A percentile compares a stretch with the other conserved stretches of the same genome.
Conservation (phyloP, 2,329 filamentous ascomycete species). For the Arthrobotrys iridis region DNA sequence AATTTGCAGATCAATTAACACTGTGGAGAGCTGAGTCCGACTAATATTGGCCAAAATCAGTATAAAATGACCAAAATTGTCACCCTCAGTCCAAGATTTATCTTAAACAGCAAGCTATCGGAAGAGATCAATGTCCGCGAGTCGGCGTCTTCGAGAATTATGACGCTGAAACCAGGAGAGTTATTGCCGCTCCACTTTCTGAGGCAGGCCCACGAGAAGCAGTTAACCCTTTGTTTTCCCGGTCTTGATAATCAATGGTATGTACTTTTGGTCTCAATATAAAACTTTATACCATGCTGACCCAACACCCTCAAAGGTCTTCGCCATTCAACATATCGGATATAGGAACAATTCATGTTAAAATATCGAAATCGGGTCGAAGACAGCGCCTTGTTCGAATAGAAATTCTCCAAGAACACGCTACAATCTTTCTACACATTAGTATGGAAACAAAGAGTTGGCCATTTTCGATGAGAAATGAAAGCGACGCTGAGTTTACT, state of each 20-base stretch:
- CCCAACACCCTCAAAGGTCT: slow-evolving; percentile 63
- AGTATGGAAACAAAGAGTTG: slow-evolving; percentile 92
- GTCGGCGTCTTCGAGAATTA: slow-evolving; percentile 76
- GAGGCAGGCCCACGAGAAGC: slow-evolving; percentile 82
- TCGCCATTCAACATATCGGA: slow-evolving; percentile 98
- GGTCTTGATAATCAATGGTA: slow-evolving; percentile 93
- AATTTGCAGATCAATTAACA: slow-evolving; percentile 39
- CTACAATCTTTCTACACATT: slow-evolving; percentile 91
- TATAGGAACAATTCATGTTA: slow-evolving; percentile 89
- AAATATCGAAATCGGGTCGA: slow-evolving; percentile 88
- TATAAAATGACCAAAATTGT: slow-evolving; percentile 98
- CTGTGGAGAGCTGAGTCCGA: background rate
- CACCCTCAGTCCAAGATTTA: slow-evolving; percentile 88
- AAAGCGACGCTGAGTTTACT: slow-evolving; percentile 94
- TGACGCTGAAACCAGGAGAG: slow-evolving; percentile 79
- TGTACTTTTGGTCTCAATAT: background rate
- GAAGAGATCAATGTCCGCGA: slow-evolving; percentile 92
- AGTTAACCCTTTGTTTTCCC: slow-evolving; percentile 90
- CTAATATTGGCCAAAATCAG: slow-evolving; percentile 48
- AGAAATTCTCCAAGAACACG: slow-evolving; percentile 89
- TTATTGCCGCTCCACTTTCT: slow-evolving; percentile 89
- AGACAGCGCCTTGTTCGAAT: slow-evolving; percentile 86
- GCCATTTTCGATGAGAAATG: slow-evolving; percentile 98
- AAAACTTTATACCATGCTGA: background rate
- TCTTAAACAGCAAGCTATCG: slow-evolving; percentile 89